phyloP scores from a whole-genome alignment of 2,329 filamentous ascomycete genomes.

The Fusarium sp. region DNA sequence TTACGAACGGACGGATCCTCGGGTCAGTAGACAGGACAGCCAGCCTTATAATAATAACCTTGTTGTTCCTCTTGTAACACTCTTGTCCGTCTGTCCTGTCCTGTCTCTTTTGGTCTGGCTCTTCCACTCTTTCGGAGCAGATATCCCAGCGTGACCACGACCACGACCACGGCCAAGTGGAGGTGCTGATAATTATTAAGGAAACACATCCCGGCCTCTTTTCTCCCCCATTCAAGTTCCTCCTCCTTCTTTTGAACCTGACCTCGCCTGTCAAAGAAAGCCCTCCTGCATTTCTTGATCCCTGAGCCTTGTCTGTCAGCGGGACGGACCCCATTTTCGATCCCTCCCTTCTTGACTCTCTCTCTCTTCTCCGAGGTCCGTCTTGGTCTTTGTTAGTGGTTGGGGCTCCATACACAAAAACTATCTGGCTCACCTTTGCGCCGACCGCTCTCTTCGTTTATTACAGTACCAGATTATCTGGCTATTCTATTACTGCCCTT shows the following conservation, averaged over 20 bases:
- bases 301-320: conserved; percentile 22
- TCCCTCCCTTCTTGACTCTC: conserved; percentile 8
- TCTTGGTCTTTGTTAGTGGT: conserved; percentile 17
- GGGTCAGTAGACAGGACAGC: background rate
- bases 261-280: conserved; percentile 3
- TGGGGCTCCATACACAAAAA: background rate
- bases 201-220: conserved; percentile 33
- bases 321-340: conserved; percentile 23
- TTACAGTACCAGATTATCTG: background rate
- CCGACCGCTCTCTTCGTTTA: conserved; percentile 15
- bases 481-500: background rate
- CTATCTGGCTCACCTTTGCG: conserved; percentile 36
- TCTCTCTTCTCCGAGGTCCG: conserved; percentile 3
- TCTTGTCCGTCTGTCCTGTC: conserved; percentile 17
- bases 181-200: conserved; percentile 37
- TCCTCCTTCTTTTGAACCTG: background rate
- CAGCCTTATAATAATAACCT: conserved; percentile 16
- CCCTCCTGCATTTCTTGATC: conserved; percentile 9
- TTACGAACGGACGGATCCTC: background rate
- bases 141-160: conserved; percentile 26
- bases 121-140: conserved; percentile 31
- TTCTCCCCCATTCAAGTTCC: background rate
- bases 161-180: conserved; percentile 16
- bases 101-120: background rate
- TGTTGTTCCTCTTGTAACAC: conserved; percentile 6